Base-by-base conservation (phyloP, 2,329 filamentous ascomycete genomes). In the Penicillium polonicum region DNA sequence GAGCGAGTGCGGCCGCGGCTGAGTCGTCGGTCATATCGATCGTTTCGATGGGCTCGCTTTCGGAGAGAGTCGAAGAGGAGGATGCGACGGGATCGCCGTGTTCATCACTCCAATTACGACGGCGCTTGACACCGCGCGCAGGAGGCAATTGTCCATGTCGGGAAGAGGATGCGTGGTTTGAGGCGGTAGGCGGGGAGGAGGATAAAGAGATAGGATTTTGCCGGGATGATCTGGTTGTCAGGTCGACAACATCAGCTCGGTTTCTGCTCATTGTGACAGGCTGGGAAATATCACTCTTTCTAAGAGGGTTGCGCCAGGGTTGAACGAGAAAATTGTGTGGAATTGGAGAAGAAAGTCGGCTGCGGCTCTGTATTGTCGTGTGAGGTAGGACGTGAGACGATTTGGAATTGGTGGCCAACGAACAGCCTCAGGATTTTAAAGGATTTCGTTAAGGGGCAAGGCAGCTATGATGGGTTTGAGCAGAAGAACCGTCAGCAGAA, bases 21-120 rank as follows among this genome's bases (percentile, higher is more conserved):
- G 79, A 72, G 0, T 79, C 74, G 23, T 74, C 74, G 3, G 78
- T 79, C 23, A 85, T 68, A 65, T 85, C 82, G 6, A 85, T 74
- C 25, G 79, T 73, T 44, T 83, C 80, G 8, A 82, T 68, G 3
- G 72, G 31, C 62, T 8, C 67, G 60, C 13, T 60, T 58, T 12
- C 60, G 57, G 38, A 27, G 42, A 5, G 44, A 15, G 27, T n/a
- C 38, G 61, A 58, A 21, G 60, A 44, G 19, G 61, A 42, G 19
- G 60, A 39, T 9, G 60, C 53, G 9, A 53, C 15, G 23, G 33
- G 23, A 13, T 38, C 35, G 2, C 19, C 8, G 2, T 21, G 51
- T 15, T 59, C 45, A n/a, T 57, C 42, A 2, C 44, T 42, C 45
- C 31, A 48, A 13, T 25, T 1, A 4, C 45, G 29, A 15, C 58